Evolutionary conservation across 176 grass and related monocot genomes (phyloP), one percentile per base, ranked within the genome.

Genomic region (Lolium perenne): DNA sequence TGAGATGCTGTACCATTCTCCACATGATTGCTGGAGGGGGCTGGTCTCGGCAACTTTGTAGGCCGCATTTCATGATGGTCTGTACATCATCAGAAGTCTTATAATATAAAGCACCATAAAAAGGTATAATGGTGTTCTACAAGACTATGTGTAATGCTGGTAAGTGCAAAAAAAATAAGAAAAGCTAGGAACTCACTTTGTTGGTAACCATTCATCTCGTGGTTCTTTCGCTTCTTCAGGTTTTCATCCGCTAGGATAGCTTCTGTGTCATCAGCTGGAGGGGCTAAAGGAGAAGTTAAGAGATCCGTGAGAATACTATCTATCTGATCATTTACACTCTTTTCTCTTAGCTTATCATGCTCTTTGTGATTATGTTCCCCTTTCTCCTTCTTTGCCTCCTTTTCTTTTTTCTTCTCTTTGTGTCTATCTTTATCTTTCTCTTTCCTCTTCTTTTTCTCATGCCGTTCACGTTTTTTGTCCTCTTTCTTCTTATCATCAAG

Each of bases 351-450:
- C 73, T 87, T 86, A 78, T 95, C 80, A 55, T 85, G 81, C 50
- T 87, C 88, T 80, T 93, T 93, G 66, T 80, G 46, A 77, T 71
- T 91, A 16, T 91, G 79, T 73, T 91, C 93, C 5, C 45, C 23
- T 85, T 87, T 92, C 88, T 85, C 91, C 83, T 89, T 90, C 89
- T 81, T 90, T 89, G 85, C 87, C 71, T 89, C 87, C 53, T 90
- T 92, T 46, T 86, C 88, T 67, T 82, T 95, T 89, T 91, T 92
- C 91, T 91, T 91, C 80, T 90, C 93, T 85, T 87, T 92, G 61
- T 86, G 81, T 86, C 41, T 43, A 43, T 43, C 41, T 54, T 54
- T 54, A 54, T 54, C 51, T 54, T 89, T 92, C 62, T 91, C 91
- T 81, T 93, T 95, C 45, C 81, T 87, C 81, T 89, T 95, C 85